phyloP scores from a whole-genome alignment of 1,139 yeast species.

The Suhomyces terraborum region DNA sequence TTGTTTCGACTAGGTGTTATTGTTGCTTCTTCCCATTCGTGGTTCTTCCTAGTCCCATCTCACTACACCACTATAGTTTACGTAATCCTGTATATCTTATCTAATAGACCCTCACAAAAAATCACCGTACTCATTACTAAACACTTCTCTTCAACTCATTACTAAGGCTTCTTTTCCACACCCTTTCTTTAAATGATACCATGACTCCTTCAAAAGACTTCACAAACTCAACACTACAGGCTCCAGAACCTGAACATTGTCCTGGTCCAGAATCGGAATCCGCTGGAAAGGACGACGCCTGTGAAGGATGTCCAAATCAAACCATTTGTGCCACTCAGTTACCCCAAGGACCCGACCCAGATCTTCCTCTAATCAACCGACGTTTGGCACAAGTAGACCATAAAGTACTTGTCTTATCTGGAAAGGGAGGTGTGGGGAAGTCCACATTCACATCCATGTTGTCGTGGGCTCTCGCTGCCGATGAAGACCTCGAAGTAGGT shows the following conservation, averaged over 20 bases:
- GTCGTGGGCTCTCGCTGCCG: conserved; percentile 94
- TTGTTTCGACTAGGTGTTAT: too few relatives aligned
- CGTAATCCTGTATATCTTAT: not conserved
- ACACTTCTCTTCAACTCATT: not conserved
- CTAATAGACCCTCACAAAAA: not conserved
- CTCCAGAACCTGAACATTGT: conserved; percentile 91
- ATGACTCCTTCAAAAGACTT: conserved; percentile 14
- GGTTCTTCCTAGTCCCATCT: too few relatives aligned
- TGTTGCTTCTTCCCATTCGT: too few relatives aligned
- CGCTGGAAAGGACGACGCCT: conserved; percentile 94
- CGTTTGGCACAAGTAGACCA: conserved; percentile 72
- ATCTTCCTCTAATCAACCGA: conserved; percentile 73
- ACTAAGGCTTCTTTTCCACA: not conserved
- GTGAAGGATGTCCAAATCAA: conserved; percentile 93
- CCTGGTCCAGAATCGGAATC: conserved; percentile 95
- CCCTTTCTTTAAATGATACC: not conserved
- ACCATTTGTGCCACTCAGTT: conserved; percentile 76
- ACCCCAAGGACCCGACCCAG: conserved; percentile 97
- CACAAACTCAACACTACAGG: conserved; percentile 32
- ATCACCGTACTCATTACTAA: not conserved
- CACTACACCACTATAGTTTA: not conserved
- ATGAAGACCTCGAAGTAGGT: conserved; percentile 84
- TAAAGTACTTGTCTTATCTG: conserved; percentile 83
- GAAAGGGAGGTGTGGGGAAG: conserved; percentile 98
- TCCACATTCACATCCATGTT: conserved; percentile 94